These are phyloP conservation scores for Lentinula sp. DNA, from an alignment of 768 basidiomycete species.

Conservation along the genomic window DNA sequence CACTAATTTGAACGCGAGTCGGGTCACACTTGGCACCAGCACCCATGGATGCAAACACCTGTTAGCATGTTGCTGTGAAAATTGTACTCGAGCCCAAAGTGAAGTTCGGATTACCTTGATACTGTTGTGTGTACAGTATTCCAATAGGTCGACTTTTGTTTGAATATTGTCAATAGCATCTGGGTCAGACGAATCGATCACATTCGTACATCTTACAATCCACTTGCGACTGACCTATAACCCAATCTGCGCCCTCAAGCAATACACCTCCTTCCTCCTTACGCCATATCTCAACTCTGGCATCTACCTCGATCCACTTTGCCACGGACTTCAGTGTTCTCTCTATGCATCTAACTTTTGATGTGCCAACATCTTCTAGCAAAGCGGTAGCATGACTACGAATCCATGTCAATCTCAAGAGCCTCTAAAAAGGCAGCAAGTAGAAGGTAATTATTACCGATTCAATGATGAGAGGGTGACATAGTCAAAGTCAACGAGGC, in stretches of 20 bases:
- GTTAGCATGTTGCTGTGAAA: constrained; percentile 20
- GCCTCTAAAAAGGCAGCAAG: neutral
- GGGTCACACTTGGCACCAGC: constrained; percentile 94
- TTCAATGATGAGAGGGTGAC: constrained; percentile 94
- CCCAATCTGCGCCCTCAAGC: constrained; percentile 88
- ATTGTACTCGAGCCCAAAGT: neutral
- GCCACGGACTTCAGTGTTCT: constrained; percentile 64
- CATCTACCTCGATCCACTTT: constrained; percentile 84
- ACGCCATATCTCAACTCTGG: constrained; percentile 79
- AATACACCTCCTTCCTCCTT: constrained; percentile 72
- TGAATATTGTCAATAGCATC: constrained; percentile 98
- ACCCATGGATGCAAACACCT: constrained; percentile 98
- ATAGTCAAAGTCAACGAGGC: constrained; percentile 93
- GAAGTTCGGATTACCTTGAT: constrained; percentile 55
- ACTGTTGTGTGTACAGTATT: constrained; percentile 73
- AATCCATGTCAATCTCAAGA: neutral
- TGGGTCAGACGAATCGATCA: constrained; percentile 13
- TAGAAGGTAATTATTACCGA: constrained; percentile 1
- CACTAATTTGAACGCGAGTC: constrained; percentile 90
- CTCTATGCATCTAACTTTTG: constrained; percentile 81
- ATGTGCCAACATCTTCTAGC: constrained; percentile 86
- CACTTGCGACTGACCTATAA: constrained; percentile 62
- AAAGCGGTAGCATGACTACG: constrained; percentile 81
- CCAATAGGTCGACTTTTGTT: constrained; percentile 91
- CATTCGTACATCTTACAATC: constrained; percentile 12